Evolutionary conservation across 2,329 filamentous ascomycete genomes (phyloP), one percentile per base, ranked within the genome.

Genomic region (Cylindrodendrum hubeiense): DNA sequence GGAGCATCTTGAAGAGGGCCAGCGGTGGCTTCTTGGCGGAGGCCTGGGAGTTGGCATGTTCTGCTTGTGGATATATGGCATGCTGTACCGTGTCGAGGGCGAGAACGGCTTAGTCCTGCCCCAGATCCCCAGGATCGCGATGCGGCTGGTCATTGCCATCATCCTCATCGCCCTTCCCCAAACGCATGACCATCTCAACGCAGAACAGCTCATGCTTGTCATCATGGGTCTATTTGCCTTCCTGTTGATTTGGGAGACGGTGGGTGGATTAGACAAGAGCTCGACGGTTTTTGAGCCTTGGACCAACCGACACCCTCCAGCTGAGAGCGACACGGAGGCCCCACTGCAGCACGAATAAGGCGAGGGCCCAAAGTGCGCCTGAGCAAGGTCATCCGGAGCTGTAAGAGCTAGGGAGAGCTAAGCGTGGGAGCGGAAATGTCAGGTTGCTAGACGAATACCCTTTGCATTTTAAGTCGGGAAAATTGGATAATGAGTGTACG

Each of bases 1-100:
- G 34, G 72, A 82, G 1, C 73, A 81, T 19, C 79, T 84, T 54
- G 80, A 81, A 34, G 73, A 79, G 3, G 78, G 80, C 0, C 79
- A 85, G 67, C 77, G 80, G n/a, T 85, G 83, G 83, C 75, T 85
- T 4, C 77, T 85, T 1, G 82, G 83, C 19, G 83, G 80, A 30
- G 83, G 83, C 2, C 76, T 85, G 0, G 82, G 81, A 2, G 75
- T 82, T 2, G 83, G 83, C 17, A 75, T 84, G 75, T 75, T 84
- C 49, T 84, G 82, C 60, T 74, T 85, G 6, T 82, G 80, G 77
- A 56, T 78, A 0, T 81, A 82, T 57, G 80, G 79, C 8, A 74
- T 84, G 70, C 69, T 84, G 28, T 82, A 82, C 71, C 72, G 76
- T 3, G 79, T 78, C 3, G 75, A 80, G 5, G 81, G 82, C 60